Evolutionary conservation across 2,329 filamentous ascomycete species (phyloP).

Genomic region (Mariannaea sp.): DNA sequence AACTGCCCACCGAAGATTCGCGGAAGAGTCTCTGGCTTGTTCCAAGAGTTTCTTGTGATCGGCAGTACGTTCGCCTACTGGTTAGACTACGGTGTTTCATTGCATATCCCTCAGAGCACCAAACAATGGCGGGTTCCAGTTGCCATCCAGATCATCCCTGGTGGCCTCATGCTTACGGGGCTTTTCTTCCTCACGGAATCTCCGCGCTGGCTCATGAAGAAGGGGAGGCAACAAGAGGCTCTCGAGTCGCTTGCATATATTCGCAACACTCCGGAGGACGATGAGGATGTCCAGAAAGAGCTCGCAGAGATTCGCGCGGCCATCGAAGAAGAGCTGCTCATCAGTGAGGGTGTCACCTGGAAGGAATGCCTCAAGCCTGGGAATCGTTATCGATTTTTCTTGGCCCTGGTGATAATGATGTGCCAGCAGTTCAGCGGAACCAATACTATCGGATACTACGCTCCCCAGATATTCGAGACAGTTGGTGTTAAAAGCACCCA

Average conservation of each 20-base stretch:
- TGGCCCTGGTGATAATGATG: constrained; percentile 9
- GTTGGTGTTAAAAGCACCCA: constrained; percentile 35
- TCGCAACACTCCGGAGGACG: not conserved
- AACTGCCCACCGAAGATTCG: constrained; percentile 27
- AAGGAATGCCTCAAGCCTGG: constrained; percentile 8
- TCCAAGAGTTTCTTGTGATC: constrained; percentile 31
- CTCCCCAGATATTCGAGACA: constrained; percentile 38
- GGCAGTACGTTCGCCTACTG: constrained; percentile 29
- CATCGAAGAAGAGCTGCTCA: not conserved
- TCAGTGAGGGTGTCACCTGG: constrained; percentile 12
- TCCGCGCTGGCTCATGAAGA: constrained; percentile 30
- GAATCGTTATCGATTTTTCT: constrained; percentile 10
- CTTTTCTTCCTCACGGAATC: constrained; percentile 23
- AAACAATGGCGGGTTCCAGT: constrained; percentile 24
- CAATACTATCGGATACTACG: constrained; percentile 42
- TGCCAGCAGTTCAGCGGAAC: constrained; percentile 37
- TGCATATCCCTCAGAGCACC: constrained; percentile 19
- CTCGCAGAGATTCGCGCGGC: constrained; percentile 3
- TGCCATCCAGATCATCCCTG: constrained; percentile 15
- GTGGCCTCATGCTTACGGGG: constrained; percentile 3
- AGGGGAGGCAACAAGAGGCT: constrained; percentile 25
- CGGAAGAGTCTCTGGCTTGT: constrained; percentile 30
- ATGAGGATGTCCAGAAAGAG: constrained; percentile 2
- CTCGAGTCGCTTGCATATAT: constrained; percentile 13
- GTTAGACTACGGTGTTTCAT: constrained; percentile 24